phyloP scores from a whole-genome alignment of 768 basidiomycete genomes.

The Gloeopeniophorella convolvens region DNA sequence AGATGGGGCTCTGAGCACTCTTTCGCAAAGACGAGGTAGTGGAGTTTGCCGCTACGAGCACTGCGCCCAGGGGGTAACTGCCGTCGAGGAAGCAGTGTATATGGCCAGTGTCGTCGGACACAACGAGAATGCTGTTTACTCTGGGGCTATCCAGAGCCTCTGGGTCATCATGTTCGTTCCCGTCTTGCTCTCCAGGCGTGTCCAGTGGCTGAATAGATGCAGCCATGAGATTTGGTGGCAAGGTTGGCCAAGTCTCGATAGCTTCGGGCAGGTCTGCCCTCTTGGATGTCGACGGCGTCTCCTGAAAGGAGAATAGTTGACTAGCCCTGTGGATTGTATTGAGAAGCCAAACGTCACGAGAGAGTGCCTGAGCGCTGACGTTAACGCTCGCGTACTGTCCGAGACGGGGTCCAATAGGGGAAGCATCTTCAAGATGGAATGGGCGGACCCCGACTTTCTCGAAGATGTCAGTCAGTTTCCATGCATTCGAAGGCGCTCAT shows the following conservation, averaged over 20 bases:
- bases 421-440: conserved; percentile 58
- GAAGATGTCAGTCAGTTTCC: conserved; percentile 18
- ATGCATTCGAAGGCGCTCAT: conserved; percentile 2
- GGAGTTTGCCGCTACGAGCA: conserved; percentile 32
- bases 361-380: conserved; percentile 40
- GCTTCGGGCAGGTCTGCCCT: conserved; percentile 47
- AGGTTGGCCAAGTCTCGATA: conserved; percentile 64
- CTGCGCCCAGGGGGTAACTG: conserved; percentile 59
- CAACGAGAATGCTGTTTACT: conserved; percentile 50
- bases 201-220: conserved; percentile 54
- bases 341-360: conserved; percentile 4
- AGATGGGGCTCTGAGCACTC: conserved; percentile 37
- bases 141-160: conserved; percentile 50
- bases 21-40: conserved; percentile 37
- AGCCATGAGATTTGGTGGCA: conserved; percentile 45
- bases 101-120: conserved; percentile 50
- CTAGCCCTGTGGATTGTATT: conserved; percentile 45
- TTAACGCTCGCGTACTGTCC: conserved; percentile 59
- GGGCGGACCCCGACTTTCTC: conserved; percentile 67
- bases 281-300: conserved; percentile 45
- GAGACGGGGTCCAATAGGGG: conserved; percentile 67
- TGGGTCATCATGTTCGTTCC: conserved; percentile 28
- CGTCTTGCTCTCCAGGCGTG: conserved; percentile 28
- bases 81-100: conserved; percentile 71
- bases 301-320: conserved; percentile 78